Percentiles rank a stretch among this genome's conserved stretches.
Conservation (phyloP, 441 rosid genomes). For the Pelargonium myrrhifolium region DNA sequence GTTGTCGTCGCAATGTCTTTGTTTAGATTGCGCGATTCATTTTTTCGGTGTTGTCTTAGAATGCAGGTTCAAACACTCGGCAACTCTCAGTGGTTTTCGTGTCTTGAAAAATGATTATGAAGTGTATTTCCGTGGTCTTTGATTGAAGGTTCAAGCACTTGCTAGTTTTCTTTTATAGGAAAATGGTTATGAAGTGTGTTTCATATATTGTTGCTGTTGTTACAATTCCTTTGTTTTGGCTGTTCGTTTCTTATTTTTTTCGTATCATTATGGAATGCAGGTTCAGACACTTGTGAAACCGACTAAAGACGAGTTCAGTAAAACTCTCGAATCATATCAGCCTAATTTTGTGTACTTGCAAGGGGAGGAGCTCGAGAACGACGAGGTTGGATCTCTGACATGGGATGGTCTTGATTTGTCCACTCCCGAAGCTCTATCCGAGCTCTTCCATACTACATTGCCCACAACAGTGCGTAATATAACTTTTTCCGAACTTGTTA, state of each 20-base stretch:
- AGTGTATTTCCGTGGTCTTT: too few species aligned
- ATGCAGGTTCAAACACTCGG: too few species aligned
- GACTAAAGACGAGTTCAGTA: constrained; percentile 16
- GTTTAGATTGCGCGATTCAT: too few species aligned
- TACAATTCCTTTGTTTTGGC: background rate
- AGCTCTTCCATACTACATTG: constrained; percentile 15
- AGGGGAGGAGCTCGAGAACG: constrained; percentile 11
- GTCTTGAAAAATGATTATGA: too few species aligned
- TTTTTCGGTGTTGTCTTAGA: too few species aligned
- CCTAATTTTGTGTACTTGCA: constrained; percentile 10
- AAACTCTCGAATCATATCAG: constrained; percentile 13
- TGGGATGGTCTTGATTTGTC: constrained; percentile 3
- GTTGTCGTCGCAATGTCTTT: too few species aligned
- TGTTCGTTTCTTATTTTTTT: background rate
- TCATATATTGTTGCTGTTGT: background rate
- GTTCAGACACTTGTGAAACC: constrained; percentile 19
- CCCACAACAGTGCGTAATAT: constrained; percentile 14
- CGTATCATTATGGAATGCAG: constrained; percentile 4
- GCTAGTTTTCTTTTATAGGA: background rate
- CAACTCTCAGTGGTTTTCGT: too few species aligned
- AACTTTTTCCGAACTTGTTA: background rate
- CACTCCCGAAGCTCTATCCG: constrained; percentile 12
- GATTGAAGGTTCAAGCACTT: too few species aligned
- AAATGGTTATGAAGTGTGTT: background rate
- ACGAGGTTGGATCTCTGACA: constrained; percentile 11